phyloP scores from a whole-genome alignment of 179 eudicot genomes.

The Beta macrorhiza region DNA sequence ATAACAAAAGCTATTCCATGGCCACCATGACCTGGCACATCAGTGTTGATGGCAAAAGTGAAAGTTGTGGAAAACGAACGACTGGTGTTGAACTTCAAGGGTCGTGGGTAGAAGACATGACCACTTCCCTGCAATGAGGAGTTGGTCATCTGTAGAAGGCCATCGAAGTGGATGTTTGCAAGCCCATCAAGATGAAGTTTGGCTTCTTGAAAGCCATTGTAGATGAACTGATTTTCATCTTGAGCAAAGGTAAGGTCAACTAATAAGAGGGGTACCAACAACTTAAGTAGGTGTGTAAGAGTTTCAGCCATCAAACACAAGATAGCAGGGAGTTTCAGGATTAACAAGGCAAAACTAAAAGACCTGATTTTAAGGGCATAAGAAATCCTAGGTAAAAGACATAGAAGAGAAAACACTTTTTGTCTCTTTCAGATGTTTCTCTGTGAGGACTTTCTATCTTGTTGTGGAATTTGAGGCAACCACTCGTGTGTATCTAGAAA shows the following conservation, averaged over 20 bases:
- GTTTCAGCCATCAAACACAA: constrained; percentile 22
- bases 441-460: neutral
- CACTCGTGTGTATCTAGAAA: neutral
- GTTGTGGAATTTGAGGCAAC: neutral
- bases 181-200: no score
- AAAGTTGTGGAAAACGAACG: constrained; percentile 38
- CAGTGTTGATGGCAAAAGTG: constrained; percentile 30
- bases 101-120: constrained; percentile 26
- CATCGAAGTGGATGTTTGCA: no score
- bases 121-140: constrained; percentile 14
- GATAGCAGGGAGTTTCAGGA: neutral
- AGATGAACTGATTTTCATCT: no score
- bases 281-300: neutral
- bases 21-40: no score
- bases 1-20: no score
- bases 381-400: neutral
- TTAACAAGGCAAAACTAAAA: neutral
- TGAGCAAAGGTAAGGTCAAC: no score
- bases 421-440: neutral
- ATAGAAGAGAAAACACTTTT: neutral
- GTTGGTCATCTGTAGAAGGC: no score
- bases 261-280: neutral
- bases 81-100: constrained; percentile 18
- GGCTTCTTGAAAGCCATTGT: no score
- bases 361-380: neutral